phyloP scores from a whole-genome alignment of 192 early-diverging fungal species.

The Jimgerdemannia flammicorona region DNA sequence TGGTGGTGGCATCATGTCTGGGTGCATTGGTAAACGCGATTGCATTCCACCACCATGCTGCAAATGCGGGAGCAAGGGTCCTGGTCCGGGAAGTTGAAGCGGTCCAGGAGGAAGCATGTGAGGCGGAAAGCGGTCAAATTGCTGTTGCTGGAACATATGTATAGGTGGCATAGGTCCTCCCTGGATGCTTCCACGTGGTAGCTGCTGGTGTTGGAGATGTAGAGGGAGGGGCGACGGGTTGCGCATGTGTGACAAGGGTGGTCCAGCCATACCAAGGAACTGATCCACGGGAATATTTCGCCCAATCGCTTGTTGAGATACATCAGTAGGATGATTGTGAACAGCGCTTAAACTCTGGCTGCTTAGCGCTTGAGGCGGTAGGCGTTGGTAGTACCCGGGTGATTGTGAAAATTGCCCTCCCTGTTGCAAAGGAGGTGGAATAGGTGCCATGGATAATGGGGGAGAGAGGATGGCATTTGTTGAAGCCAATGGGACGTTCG shows the following conservation, averaged over 20 bases:
- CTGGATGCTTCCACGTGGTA: not conserved
- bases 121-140: not conserved
- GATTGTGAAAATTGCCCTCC: not conserved
- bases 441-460: not conserved
- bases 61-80: not conserved
- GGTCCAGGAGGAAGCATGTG: not conserved
- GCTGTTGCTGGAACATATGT: not conserved
- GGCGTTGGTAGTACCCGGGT: not conserved
- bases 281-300: not conserved
- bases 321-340: not conserved
- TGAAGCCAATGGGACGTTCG: not conserved
- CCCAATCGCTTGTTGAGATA: not conserved
- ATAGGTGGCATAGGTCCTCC: not conserved
- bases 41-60: not conserved
- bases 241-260: not conserved
- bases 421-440: not conserved
- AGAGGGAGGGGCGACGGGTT: not conserved
- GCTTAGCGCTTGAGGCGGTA: not conserved
- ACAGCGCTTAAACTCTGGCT: not conserved
- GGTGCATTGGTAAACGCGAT: not conserved
- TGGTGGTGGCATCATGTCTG: not conserved
- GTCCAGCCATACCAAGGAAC: not conserved
- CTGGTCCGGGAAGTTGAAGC: not conserved
- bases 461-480: not conserved
- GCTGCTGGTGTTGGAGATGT: not conserved